Evolutionary conservation across 495 filamentous ascomycete species (phyloP), one percentile per base, ranked within the genome.

Genomic region (Tuber brumale): DNA sequence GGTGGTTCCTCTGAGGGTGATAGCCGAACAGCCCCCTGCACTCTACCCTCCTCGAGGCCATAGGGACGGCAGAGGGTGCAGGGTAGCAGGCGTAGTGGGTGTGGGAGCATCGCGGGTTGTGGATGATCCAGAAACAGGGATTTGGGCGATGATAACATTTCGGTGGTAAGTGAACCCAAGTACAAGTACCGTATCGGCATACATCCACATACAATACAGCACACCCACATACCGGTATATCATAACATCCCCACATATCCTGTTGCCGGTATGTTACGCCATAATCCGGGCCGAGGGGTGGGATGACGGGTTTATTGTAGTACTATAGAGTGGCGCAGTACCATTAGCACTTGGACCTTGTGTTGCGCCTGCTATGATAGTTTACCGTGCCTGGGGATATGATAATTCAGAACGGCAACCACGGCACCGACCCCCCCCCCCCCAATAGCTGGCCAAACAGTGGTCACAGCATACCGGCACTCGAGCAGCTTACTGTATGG

Each of bases 91-190:
- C 27, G 10, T 16, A 12, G 27, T 66, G n/a, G 10, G 57, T 66
- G 57, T 66, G 57, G 57, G 57, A 66, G 57, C 57, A 66, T 18
- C 10, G 27, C 12, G 57, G 57, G 10, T 27, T 35, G 27, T 35
- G 57, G 57, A 31, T 66, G 57, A 66, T 66, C 27, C 57, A 66
- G 57, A 66, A 66, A 19, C 57, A 66, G 57, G 57, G 57, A 19
- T 66, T 66, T 19, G 27, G 57, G 57, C 23, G 5, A 51, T 66
- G 57, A 66, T 66, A 66, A 19, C n/a, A 61, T 61, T 31, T 61
- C 51, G 51, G n/a, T 61, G n/a, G 51, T 61, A 31, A 31, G 51
- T 31, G 27, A 66, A 14, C 14, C 27, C 10, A 66, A 66, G 57
- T 66, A 35, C 10, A 66, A 66, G 57, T 66, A 35, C 57, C 57